A percentile compares a stretch with the other conserved stretches of the same genome.
Evolutionary conservation across 2,329 filamentous ascomycete species (phyloP).

Genomic region (Chalaropsis thielavioides): DNA sequence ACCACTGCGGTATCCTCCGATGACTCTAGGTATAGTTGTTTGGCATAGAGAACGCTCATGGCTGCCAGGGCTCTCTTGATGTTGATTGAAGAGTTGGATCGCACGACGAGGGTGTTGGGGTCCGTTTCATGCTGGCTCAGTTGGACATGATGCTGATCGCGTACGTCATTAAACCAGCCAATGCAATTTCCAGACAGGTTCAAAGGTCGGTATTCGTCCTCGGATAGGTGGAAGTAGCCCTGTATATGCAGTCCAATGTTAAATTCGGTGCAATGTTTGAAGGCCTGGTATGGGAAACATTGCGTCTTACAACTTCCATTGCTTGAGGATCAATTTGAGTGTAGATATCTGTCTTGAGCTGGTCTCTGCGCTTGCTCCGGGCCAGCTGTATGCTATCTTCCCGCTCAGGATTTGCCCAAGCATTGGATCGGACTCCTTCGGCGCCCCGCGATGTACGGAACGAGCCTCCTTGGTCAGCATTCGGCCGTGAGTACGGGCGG

Average conservation of each 20-base stretch:
- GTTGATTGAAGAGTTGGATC: neutral
- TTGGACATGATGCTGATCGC: neutral
- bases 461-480: neutral
- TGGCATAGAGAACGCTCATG: neutral
- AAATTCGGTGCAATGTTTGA: neutral
- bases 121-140: neutral
- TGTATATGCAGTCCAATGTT: neutral
- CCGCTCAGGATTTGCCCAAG: neutral
- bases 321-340: neutral
- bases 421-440: neutral
- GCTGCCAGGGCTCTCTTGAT: neutral
- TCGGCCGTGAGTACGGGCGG: neutral
- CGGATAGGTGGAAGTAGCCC: neutral
- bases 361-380: neutral
- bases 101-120: neutral
- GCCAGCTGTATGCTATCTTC: neutral
- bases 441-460: neutral
- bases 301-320: conserved; percentile 1
- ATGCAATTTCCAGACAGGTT: neutral
- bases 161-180: neutral
- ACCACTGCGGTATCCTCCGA: neutral
- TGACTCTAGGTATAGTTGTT: neutral
- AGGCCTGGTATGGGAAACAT: neutral
- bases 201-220: neutral
- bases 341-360: neutral